Conservation (phyloP, 192 early-diverging fungal genomes). For the Neocallimastix lanati region DNA sequence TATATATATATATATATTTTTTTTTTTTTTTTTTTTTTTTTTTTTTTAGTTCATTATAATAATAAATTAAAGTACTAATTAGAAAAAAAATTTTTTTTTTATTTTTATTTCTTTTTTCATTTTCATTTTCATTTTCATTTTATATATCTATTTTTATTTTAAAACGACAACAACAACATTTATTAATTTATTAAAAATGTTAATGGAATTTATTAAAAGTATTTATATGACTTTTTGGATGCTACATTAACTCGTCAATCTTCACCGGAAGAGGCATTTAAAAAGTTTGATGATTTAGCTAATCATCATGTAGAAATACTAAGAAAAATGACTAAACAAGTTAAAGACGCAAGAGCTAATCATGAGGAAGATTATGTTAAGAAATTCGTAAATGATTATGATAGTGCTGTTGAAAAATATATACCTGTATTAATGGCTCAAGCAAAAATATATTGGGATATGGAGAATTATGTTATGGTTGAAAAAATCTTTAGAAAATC, state of each 20-base stretch:
- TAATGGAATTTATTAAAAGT: no score
- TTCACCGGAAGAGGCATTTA: constrained; percentile 40
- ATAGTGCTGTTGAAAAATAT: constrained; percentile 34
- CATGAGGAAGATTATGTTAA: constrained; percentile 42
- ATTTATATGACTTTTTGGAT: constrained; percentile 34
- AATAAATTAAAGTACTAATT: no score
- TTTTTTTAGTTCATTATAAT: no score
- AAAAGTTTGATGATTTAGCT: constrained; percentile 37
- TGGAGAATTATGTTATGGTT: constrained; percentile 39
- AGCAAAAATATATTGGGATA: constrained; percentile 46
- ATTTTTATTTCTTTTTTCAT: no score
- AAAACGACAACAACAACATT: no score
- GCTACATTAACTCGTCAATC: constrained; percentile 28
- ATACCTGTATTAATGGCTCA: constrained; percentile 46
- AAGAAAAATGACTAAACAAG: constrained; percentile 33
- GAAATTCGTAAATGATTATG: constrained; percentile 31
- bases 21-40: no score
- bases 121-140: no score
- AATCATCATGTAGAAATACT: constrained; percentile 32
- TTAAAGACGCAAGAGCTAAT: constrained; percentile 34
- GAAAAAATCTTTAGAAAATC: constrained; percentile 43
- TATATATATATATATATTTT: no score
- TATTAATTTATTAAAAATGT: no score
- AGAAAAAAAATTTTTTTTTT: no score
- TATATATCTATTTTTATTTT: no score